Percentiles rank a stretch among this genome's conserved stretches.
phyloP scores from a whole-genome alignment of 352 stramenopile species.

The Phytopythium vexans region DNA sequence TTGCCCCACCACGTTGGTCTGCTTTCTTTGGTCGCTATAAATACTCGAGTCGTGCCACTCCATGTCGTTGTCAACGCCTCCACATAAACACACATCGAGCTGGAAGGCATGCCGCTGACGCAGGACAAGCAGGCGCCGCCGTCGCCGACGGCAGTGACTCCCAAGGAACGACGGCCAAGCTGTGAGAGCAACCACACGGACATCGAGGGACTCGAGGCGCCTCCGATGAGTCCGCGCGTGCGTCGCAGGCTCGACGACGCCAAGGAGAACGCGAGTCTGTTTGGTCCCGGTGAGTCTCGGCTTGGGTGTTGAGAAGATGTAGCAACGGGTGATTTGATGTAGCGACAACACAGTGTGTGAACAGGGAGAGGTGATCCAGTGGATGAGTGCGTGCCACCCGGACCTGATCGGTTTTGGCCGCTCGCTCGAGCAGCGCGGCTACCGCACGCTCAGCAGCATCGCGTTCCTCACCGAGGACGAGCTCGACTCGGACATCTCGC shows the following conservation, averaged over 20 bases:
- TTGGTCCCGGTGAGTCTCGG: slow-evolving; percentile 42
- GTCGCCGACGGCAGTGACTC: slow-evolving; percentile 1
- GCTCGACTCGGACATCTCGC: slow-evolving; percentile 23
- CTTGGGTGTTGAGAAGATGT: background rate
- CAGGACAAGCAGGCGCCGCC: slow-evolving; percentile 13
- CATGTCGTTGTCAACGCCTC: background rate
- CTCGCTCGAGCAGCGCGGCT: slow-evolving; percentile 60
- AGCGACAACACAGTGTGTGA: slow-evolving; percentile 46
- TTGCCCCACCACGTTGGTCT: too few species aligned
- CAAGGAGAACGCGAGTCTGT: slow-evolving; percentile 75
- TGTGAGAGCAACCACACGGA: slow-evolving; percentile 9
- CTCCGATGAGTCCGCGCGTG: slow-evolving; percentile 49
- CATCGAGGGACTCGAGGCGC: slow-evolving; percentile 18
- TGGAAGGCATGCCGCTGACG: slow-evolving; percentile 6
- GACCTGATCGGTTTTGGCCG: slow-evolving; percentile 57
- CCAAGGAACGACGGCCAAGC: slow-evolving; percentile 1
- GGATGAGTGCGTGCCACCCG: slow-evolving; percentile 76
- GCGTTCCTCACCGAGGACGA: slow-evolving; percentile 80
- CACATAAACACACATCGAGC: background rate
- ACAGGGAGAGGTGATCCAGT: slow-evolving; percentile 80
- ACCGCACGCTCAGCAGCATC: slow-evolving; percentile 74
- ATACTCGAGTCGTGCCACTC: background rate
- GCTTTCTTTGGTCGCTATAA: background rate
- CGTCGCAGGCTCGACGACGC: slow-evolving; percentile 68
- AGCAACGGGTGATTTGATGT: background rate